Evolutionary conservation across 1,284 basidiomycete species (phyloP).

Genomic region (Exobasidium rhododendri): DNA sequence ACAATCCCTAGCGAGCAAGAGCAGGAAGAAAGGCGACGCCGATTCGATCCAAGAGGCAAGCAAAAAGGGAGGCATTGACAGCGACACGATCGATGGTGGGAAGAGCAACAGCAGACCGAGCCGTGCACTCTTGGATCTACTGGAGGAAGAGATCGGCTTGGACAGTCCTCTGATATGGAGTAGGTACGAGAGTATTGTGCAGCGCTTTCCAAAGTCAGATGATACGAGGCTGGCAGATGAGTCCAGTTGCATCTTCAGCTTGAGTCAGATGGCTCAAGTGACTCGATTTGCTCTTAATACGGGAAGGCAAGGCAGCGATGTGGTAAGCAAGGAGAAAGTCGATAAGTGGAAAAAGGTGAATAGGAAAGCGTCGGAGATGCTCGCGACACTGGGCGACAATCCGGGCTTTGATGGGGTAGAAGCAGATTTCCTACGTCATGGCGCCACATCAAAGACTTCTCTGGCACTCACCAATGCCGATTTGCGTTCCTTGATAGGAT

Average conservation of each 20-base stretch:
- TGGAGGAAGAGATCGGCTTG: not conserved
- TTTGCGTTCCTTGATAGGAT: not conserved
- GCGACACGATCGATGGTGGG: no score
- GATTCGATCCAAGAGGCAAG: not conserved
- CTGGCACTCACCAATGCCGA: not conserved
- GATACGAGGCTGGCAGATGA: not conserved
- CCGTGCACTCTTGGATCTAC: not conserved
- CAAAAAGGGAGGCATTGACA: no score
- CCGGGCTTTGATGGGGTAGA: not conserved
- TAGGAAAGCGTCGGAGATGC: not conserved
- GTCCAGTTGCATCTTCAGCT: not conserved
- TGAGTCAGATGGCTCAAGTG: not conserved
- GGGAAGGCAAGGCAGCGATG: not conserved
- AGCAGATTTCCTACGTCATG: not conserved
- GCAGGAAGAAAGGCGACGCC: not conserved
- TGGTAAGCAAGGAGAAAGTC: not conserved
- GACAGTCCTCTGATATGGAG: not conserved
- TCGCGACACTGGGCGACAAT: not conserved
- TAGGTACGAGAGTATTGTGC: not conserved
- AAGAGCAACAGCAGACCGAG: no score
- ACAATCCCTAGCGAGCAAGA: not conserved
- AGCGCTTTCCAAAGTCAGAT: not conserved
- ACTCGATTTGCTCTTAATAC: not conserved
- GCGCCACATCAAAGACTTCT: not conserved
- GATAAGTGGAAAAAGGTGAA: not conserved